Evolutionary conservation across 2,329 filamentous ascomycete genomes (phyloP).

Genomic region (Zymoseptoria passerinii): DNA sequence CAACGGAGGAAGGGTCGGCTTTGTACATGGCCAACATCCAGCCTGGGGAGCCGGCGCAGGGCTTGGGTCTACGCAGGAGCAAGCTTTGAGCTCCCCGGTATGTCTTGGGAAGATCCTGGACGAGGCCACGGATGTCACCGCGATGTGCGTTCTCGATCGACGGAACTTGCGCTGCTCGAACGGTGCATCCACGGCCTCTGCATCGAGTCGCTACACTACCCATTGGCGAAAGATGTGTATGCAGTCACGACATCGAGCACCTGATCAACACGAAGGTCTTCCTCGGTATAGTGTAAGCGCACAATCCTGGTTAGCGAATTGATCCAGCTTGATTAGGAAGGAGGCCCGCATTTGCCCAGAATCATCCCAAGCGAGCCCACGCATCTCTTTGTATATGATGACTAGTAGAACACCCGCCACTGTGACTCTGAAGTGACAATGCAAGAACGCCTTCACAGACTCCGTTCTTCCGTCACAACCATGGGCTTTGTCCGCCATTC

Average conservation of each 20-base stretch:
- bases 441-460: neutral
- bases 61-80: neutral
- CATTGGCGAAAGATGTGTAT: no score
- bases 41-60: neutral
- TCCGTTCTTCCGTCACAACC: no score
- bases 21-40: neutral
- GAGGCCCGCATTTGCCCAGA: neutral
- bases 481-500: neutral
- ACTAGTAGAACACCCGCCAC: neutral
- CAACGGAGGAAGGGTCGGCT: neutral
- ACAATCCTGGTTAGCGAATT: neutral
- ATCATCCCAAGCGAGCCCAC: neutral
- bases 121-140: no score
- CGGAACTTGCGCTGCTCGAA: no score
- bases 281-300: neutral
- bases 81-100: neutral
- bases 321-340: neutral
- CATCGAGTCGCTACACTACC: no score
- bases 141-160: no score
- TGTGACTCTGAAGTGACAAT: neutral
- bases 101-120: neutral
- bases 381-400: neutral
- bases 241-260: no score
- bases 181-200: no score
- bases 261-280: neutral